Percentiles rank a stretch among this genome's conserved stretches.
Conservation (phyloP, 768 basidiomycete genomes). For the Neoboletus magnificus region DNA sequence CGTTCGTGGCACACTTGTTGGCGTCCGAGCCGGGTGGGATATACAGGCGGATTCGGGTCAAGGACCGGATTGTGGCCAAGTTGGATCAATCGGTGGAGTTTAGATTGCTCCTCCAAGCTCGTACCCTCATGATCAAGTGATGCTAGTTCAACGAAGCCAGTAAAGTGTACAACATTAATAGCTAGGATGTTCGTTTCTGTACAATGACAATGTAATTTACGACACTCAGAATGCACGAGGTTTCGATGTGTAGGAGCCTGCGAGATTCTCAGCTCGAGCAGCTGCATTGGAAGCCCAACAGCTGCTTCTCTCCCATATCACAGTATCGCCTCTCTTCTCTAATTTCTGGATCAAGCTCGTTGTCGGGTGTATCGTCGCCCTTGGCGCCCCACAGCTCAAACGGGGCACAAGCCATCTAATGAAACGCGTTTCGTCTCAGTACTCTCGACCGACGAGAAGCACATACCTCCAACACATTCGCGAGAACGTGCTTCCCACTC, state of each 20-base stretch:
- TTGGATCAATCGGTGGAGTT: slow-evolving; percentile 13
- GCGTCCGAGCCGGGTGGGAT: slow-evolving; percentile 14
- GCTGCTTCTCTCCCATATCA: slow-evolving; percentile 65
- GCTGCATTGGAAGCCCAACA: slow-evolving; percentile 92
- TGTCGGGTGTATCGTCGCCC: slow-evolving; percentile 41
- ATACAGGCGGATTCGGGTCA: slow-evolving; percentile 16
- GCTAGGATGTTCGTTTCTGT: not conserved
- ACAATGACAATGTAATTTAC: not conserved
- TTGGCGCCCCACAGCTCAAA: slow-evolving; percentile 89
- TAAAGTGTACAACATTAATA: not conserved
- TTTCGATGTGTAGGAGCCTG: too few relatives aligned
- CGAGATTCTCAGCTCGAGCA: slow-evolving; percentile 66
- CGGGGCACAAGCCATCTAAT: slow-evolving; percentile 81
- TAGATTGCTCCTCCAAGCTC: slow-evolving; percentile 11
- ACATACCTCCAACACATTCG: slow-evolving; percentile 74
- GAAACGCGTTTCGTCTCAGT: not conserved
- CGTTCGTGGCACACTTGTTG: slow-evolving; percentile 21
- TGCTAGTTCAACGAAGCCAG: not conserved
- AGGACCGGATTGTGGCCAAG: slow-evolving; percentile 22
- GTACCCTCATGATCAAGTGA: slow-evolving; percentile 20
- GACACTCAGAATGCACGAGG: not conserved
- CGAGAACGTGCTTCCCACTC: slow-evolving; percentile 64
- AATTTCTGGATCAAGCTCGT: slow-evolving; percentile 53
- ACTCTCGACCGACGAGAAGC: not conserved
- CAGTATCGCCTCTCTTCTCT: slow-evolving; percentile 74